Base-by-base conservation (phyloP, 1,139 yeast genomes). In the Casaregolazyma lundiana region DNA sequence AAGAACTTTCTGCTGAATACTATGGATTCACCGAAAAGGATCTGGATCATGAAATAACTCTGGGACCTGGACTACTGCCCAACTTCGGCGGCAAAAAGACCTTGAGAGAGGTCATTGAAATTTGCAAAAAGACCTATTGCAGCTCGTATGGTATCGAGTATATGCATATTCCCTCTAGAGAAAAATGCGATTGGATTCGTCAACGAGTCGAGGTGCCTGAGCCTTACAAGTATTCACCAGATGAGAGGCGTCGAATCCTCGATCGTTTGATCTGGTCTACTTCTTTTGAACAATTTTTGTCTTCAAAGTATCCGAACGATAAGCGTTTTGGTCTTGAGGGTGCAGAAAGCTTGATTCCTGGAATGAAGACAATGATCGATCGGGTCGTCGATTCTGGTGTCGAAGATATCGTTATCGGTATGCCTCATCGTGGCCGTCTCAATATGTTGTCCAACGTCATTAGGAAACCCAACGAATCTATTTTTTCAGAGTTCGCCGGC, bases 371-470 rank as follows among this genome's bases (percentile, higher is more conserved):
- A 44, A 71, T 92, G 66, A 90, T 92, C 66, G 99, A 92, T 69
- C 82, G 90, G 55, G 80, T 96, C 40, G 97, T 90, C 46, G 97
- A 89, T 58, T 72, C 75, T 53, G 99, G 99, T 61, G 83, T 90
- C 50, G 97, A 90, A 71, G 97, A 92, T 66, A 81, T 92, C 53
- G 95, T 92, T 62, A 84, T 94, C 61, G 99, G 99, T 75, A 92
- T 92, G 98, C 97, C 99, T 49, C 98, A 92, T 72, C 88, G 99
- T 79, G 99, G 99, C 72, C 84, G 99, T 76, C 78, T 92, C 64
- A 92, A 92, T 70, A 90, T 92, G 84, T 79, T 92, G 71, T 88
- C 97, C 51, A 92, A 92, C 72, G 98, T 92, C 62, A 97, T 92
- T 45, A 86, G 98, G 75, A 92, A 92, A 70, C 97, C 98, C 62